Percentiles rank a stretch among this genome's conserved stretches.
Evolutionary conservation across 495 filamentous ascomycete genomes (phyloP).

Genomic region (Xylaria castorea): DNA sequence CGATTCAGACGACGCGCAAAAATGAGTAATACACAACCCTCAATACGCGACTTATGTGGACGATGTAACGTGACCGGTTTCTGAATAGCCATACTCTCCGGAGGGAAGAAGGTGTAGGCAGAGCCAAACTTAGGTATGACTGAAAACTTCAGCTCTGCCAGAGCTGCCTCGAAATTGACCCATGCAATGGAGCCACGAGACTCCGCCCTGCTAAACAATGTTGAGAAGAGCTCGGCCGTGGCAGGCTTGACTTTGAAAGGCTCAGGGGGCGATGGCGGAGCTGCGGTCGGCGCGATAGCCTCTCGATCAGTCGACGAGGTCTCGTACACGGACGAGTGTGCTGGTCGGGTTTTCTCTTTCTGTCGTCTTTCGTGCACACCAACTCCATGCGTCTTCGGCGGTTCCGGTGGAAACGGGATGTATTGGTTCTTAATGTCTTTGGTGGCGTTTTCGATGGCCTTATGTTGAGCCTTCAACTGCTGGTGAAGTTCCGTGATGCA

Average conservation of each 20-base stretch:
- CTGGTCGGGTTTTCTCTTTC: conserved; percentile 48
- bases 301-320: conserved; percentile 24
- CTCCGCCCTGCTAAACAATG: conserved; percentile 36
- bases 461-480: conserved; percentile 22
- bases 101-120: conserved; percentile 37
- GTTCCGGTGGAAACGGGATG: conserved; percentile 16
- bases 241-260: conserved; percentile 38
- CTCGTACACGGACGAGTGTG: conserved; percentile 40
- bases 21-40: conserved; percentile 28
- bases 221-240: conserved; percentile 41
- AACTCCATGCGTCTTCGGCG: conserved; percentile 15
- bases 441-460: not conserved
- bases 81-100: conserved; percentile 29
- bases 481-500: conserved; percentile 37
- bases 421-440: conserved; percentile 5
- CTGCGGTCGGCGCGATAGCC: not conserved
- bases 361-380: conserved; percentile 37
- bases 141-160: conserved; percentile 44
- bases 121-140: conserved; percentile 40
- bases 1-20: conserved; percentile 34
- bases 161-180: conserved; percentile 44
- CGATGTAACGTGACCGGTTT: conserved; percentile 36
- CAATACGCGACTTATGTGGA: conserved; percentile 39
- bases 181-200: conserved; percentile 43
- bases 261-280: not conserved